phyloP scores from a whole-genome alignment of 345 rosid species.

The Citrus mangshanensis region DNA sequence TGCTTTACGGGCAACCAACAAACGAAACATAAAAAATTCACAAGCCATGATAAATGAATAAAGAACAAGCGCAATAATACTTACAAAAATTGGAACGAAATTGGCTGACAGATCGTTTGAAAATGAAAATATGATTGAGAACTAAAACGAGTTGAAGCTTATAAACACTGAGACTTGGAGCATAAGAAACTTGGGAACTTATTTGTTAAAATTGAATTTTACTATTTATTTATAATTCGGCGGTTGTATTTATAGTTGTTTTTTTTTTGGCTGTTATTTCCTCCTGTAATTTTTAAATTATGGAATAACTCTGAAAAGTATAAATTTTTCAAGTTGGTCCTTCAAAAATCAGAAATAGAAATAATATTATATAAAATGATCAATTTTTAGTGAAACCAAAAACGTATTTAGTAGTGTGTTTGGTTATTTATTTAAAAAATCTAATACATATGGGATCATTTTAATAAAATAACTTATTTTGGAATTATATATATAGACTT shows the following conservation, averaged over 20 bases:
- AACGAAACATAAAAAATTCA: neutral
- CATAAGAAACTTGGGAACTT: neutral
- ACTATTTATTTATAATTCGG: neutral
- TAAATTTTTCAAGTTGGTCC: neutral
- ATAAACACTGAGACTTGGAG: constrained; percentile 1
- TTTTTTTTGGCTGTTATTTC: too few relatives aligned
- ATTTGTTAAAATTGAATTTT: neutral
- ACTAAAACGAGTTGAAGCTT: neutral
- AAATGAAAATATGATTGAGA: neutral
- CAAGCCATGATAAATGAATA: neutral
- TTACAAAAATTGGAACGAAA: neutral
- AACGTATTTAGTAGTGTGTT: too few relatives aligned
- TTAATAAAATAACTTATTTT: too few relatives aligned
- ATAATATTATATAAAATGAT: too few relatives aligned
- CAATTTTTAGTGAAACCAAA: too few relatives aligned
- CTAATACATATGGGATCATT: too few relatives aligned
- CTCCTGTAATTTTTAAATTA: neutral
- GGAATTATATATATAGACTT: too few relatives aligned
- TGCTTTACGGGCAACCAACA: neutral
- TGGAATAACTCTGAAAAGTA: neutral
- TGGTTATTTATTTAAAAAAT: too few relatives aligned
- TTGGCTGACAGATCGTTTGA: neutral
- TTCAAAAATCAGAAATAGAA: too few relatives aligned
- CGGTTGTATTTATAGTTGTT: neutral
- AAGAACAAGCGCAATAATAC: neutral